A percentile compares a stretch with the other conserved stretches of the same genome.
Evolutionary conservation across 2,329 filamentous ascomycete species (phyloP).

Genomic region (Cytospora schulzeri): DNA sequence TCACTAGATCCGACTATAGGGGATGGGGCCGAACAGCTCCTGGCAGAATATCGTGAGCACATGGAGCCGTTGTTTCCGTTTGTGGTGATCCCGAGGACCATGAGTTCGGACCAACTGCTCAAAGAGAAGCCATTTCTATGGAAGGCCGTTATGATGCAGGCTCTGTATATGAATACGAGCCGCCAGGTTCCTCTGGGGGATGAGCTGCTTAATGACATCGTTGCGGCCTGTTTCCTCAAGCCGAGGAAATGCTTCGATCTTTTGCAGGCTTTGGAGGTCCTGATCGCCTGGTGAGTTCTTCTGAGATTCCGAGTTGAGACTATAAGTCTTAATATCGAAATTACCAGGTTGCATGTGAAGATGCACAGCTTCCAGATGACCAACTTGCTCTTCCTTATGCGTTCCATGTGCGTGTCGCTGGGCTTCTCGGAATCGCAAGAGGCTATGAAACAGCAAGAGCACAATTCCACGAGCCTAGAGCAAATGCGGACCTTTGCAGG

Average conservation of each 20-base stretch:
- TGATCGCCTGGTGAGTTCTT: conserved; percentile 47
- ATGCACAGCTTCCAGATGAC: conserved; percentile 53
- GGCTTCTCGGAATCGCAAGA: conserved; percentile 39
- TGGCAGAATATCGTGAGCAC: conserved; percentile 40
- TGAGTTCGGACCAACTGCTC: conserved; percentile 42
- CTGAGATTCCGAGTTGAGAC: too few species aligned
- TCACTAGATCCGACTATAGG: conserved; percentile 37
- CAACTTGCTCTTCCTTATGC: conserved; percentile 51
- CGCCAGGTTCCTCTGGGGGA: conserved; percentile 48
- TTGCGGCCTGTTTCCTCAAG: conserved; percentile 43
- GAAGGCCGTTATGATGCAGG: conserved; percentile 52
- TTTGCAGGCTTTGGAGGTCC: conserved; percentile 48
- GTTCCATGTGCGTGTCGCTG: conserved; percentile 49
- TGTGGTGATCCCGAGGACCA: conserved; percentile 42
- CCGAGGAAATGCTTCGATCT: conserved; percentile 50
- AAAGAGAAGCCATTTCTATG: conserved; percentile 48
- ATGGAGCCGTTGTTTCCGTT: conserved; percentile 48
- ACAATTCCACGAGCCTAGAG: conserved; percentile 40
- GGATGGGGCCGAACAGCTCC: conserved; percentile 43
- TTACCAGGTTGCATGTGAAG: conserved; percentile 48
- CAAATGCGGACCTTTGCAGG: conserved; percentile 51
- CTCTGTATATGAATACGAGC: conserved; percentile 45
- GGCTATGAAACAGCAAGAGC: conserved; percentile 30
- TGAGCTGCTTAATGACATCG: conserved; percentile 47
- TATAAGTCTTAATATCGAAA: background rate